Percentiles rank a stretch among this genome's conserved stretches.
These are phyloP conservation scores for Xanthoparmelia taractica DNA, from an alignment of 495 filamentous ascomycete genomes.

Conservation along the genomic window DNA sequence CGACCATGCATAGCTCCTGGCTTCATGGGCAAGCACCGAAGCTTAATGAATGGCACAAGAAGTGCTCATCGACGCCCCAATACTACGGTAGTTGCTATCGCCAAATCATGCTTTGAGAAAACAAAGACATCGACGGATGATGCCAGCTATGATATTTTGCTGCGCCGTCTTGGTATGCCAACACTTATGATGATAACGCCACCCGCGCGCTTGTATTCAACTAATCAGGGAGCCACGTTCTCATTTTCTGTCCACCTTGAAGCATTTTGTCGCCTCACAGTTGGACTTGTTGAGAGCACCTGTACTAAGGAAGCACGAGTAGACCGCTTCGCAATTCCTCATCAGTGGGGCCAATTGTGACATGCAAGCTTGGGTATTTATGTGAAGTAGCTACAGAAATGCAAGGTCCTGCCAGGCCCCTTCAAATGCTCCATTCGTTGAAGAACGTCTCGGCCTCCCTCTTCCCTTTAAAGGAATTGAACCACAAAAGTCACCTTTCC, in stretches of 20 bases:
- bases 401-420: background rate
- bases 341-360: background rate
- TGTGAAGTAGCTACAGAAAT: background rate
- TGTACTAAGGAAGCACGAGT: no score
- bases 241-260: no score
- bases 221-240: no score
- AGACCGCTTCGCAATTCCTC: no score
- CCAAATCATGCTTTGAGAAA: slow-evolving; percentile 11
- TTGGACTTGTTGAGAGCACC: no score
- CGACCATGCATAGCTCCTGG: slow-evolving; percentile 13
- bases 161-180: background rate
- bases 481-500: slow-evolving; percentile 63
- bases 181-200: background rate
- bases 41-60: background rate
- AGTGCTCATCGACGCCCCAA: slow-evolving; percentile 4
- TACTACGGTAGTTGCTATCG: background rate
- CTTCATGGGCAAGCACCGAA: background rate
- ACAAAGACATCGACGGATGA: background rate
- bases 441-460: background rate
- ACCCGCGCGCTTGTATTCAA: background rate
- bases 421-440: background rate
- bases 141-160: slow-evolving; percentile 16
- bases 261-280: no score
- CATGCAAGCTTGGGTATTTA: background rate
- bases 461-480: slow-evolving; percentile 4